Base-by-base conservation (phyloP, 2,329 filamentous ascomycete species). In the Neonectria ditissima region DNA sequence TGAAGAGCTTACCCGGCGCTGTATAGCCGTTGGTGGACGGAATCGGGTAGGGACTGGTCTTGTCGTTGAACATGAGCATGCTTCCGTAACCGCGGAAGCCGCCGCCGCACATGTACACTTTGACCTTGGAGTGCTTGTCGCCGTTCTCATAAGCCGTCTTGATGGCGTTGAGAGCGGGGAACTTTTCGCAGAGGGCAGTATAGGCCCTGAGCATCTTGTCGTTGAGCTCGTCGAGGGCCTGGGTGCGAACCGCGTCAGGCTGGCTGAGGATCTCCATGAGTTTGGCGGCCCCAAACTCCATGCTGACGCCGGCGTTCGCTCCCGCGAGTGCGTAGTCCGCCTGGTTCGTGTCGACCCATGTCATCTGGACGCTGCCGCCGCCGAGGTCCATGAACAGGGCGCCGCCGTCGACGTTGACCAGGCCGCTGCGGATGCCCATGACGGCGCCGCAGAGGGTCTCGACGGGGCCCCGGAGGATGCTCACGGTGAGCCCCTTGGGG, bases 61-160 rank as follows among this genome's bases (percentile, higher is more conserved):
- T 79, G 72, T 95, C 92, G 69, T 87, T 86, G 75, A 91, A 89
- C 91, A 97, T 94, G 55, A 97, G 84, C 74, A 97, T 89, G 77
- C 93, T 97, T 7, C 94, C 94, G 83, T 97, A 97, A 16, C 94
- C 94, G 37, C 94, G 85, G 75, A 97, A 97, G 0, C 94, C 94
- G 24, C 94, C 94, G 45, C 94, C 94, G 66, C 92, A 97, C 61
- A 97, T 88, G 76, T 94, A 97, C 9, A 97, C 82, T 34, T 91
- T 88, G 61, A 94, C 83, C 5, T 86, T 86, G 52, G 69, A 65
- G 43, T 72, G 64, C 34, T 71, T 58, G 28, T 56, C 64, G 30
- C 72, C 71, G 18, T 64, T 66, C 22, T 77, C 71, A 28, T 80
- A 76, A 14, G 82, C 81, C 20, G 78, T 71, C 13, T 65, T 74